phyloP scores from a whole-genome alignment of 495 filamentous ascomycete species.

The Terfezia claveryi region DNA sequence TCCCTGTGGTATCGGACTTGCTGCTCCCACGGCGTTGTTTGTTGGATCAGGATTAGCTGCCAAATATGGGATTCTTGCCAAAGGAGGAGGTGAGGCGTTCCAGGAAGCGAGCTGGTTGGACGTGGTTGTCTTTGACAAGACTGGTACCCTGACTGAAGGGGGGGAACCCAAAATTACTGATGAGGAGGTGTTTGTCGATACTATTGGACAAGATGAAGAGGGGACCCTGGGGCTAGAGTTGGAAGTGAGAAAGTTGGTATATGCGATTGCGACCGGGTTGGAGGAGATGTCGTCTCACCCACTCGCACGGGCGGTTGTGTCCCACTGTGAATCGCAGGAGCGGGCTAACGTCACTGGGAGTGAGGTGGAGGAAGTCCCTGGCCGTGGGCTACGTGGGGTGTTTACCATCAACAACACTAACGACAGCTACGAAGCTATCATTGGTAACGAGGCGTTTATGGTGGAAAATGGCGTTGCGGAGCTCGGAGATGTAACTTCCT shows the following conservation, averaged over 20 bases:
- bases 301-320: slow-evolving; percentile 58
- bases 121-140: slow-evolving; percentile 89
- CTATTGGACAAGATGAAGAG: slow-evolving; percentile 10
- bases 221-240: background rate
- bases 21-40: slow-evolving; percentile 81
- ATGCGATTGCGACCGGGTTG: slow-evolving; percentile 37
- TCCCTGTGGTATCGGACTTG: slow-evolving; percentile 78
- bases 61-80: slow-evolving; percentile 70
- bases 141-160: slow-evolving; percentile 73
- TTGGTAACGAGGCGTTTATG: slow-evolving; percentile 70
- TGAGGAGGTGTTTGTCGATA: slow-evolving; percentile 30
- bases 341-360: slow-evolving; percentile 19
- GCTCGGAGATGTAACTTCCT: slow-evolving; percentile 19
- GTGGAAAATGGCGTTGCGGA: slow-evolving; percentile 21
- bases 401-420: slow-evolving; percentile 23
- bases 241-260: slow-evolving; percentile 10
- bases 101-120: slow-evolving; percentile 76
- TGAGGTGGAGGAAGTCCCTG: slow-evolving; percentile 51
- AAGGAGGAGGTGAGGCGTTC: slow-evolving; percentile 90
- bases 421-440: slow-evolving; percentile 40
- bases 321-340: slow-evolving; percentile 34
- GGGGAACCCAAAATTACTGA: slow-evolving; percentile 63
- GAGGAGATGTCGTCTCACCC: slow-evolving; percentile 78
- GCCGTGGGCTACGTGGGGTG: slow-evolving; percentile 55
- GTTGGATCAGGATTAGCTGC: slow-evolving; percentile 80